Base-by-base conservation (phyloP, 345 rosid species). In the Populus davidiana region DNA sequence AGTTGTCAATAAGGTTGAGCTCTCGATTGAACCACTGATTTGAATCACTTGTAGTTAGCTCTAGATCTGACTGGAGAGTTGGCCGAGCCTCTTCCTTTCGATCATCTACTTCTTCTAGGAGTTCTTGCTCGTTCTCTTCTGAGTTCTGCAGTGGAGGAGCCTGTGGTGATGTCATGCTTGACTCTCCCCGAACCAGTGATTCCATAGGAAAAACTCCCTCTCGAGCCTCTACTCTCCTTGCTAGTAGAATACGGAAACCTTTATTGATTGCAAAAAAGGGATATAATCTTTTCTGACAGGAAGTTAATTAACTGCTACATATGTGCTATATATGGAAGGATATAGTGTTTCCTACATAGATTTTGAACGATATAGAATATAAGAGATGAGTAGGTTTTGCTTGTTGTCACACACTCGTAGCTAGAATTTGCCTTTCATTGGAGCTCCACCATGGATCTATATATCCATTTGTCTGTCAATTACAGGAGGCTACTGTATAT, bases 1-100 rank as follows among this genome's bases (percentile, higher is more conserved):
- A 80, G 77, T 75, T 71, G 71, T 84, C 86, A 23, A 92, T 87
- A 78, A 92, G 93, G 75, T 91, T 89, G 71, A 91, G 95, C 77
- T 92, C 97, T 81, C 77, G 87, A 77, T 66, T 82, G 77, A 86
- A 70, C 65, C 85, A 79, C 61, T 72, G 81, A 67, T 83, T 68
- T 62, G 49, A 74, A 75, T 78, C 88, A 68, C 75, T 79, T 65
- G 75, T 74, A 62, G 78, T 73, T 49, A 88, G 80, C 69, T 67
- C 78, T 64, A 87, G 86, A 73, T 87, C 91, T 27, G 88, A 81
- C 12, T 36, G 81, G 36, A 74, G 69, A 54, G 80, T 56, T 41
- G 83, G 38, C 25, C 77, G 71, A 69, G 75, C 77, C 35, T 62
- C 74, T 75, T 78, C 71, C 71, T 76, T 59, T 2, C 66, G 81